Evolutionary conservation across 2,329 filamentous ascomycete genomes (phyloP), one percentile per base, ranked within the genome.

Genomic region (Zymoseptoria passerinii): DNA sequence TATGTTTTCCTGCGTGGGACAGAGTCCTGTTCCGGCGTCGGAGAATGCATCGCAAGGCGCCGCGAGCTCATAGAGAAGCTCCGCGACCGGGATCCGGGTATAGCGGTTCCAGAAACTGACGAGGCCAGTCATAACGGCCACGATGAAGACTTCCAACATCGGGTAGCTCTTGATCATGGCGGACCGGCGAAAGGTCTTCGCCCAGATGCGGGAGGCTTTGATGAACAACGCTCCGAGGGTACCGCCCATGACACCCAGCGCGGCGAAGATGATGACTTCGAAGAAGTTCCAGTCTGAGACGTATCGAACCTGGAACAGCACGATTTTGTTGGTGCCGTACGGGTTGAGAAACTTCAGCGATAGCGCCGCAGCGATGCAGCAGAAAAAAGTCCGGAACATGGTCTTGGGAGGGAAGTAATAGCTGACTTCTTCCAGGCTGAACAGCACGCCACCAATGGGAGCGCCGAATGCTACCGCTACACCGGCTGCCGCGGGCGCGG

Each of bases 321-420:
- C 94, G 63, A 99, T 95, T 75, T 99, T 97, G 71, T 89, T 86
- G 0, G 92, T 97, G 28, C 92, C 92, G 67, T 97, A 99, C 0
- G 94, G 94, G 67, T 99, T 95, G 44, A 97, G 78, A 65, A 96
- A 96, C 69, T 96, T 96, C 66, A 99, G 79, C 1, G 92, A 92
- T 35, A 99, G 75, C 0, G 94, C 91, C 1, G 94, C 92, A 29
- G 78, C 81, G 67, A 97, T 97, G 74, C 92, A 97, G 77, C 92
- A 97, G 75, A 97, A 97, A 74, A 99, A 99, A 0, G 94, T 97
- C 55, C 94, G 81, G 77, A 99, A 99, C 8, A 99, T 81, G 0
- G 92, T 97, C 76, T 99, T 97, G 5, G 92, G 90, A 0, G 94
- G 92, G 72, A 97, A 97, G 74, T 97, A 97, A 74, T 97, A 97